Percentiles rank a stretch among this genome's conserved stretches.
Evolutionary conservation across 1,284 basidiomycete genomes (phyloP).

Genomic region (Meripilus lineatus): DNA sequence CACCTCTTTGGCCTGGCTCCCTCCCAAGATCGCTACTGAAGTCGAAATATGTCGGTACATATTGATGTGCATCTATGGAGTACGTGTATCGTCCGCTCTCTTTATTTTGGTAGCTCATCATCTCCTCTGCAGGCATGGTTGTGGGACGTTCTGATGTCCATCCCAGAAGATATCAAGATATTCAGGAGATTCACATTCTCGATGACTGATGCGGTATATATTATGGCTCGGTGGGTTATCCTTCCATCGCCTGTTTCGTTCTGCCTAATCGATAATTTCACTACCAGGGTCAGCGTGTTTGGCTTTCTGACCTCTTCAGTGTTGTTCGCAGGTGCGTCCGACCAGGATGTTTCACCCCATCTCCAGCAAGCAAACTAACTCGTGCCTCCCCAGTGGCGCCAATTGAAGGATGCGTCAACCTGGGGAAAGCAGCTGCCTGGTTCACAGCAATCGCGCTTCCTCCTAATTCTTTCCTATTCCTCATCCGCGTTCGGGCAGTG

Average conservation of each 20-base stretch:
- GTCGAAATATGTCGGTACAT: not conserved
- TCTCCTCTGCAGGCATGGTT: conserved; percentile 4
- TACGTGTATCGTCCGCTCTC: not conserved
- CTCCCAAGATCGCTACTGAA: not conserved
- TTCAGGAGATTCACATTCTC: not conserved
- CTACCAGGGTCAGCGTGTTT: not conserved
- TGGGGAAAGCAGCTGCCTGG: not conserved
- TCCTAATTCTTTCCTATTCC: conserved; percentile 31
- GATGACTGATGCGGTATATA: not conserved
- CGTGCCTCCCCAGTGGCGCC: not conserved
- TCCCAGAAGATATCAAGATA: not conserved
- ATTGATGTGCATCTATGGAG: not conserved
- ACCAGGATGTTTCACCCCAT: not conserved
- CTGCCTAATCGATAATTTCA: not conserved
- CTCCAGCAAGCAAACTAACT: not conserved
- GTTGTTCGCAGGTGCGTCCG: not conserved
- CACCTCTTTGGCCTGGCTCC: not conserved
- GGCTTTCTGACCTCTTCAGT: not conserved
- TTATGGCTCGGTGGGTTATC: not conserved
- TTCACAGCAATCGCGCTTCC: conserved; percentile 1
- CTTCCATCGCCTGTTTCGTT: not conserved
- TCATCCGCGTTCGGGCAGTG: conserved; percentile 32
- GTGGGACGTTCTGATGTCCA: conserved; percentile 2
- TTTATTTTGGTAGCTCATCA: not conserved
- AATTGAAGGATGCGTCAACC: not conserved